phyloP scores from a whole-genome alignment of 2,329 filamentous ascomycete species.

The Aspergillus glaucus region DNA sequence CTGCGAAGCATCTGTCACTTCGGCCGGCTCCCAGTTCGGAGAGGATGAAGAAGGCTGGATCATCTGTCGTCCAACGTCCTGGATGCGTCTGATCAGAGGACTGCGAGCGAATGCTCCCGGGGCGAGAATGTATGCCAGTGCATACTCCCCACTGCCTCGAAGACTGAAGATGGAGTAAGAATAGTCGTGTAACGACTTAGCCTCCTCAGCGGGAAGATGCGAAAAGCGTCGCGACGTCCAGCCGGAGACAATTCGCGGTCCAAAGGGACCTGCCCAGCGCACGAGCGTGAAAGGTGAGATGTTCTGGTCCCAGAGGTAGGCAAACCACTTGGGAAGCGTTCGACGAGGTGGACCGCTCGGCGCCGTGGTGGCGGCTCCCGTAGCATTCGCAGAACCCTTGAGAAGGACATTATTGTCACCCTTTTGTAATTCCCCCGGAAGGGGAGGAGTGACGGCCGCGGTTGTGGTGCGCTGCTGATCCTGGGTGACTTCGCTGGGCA shows the following conservation, averaged over 20 bases:
- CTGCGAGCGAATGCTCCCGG: slow-evolving; percentile 87
- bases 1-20: slow-evolving; percentile 9
- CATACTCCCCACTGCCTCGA: slow-evolving; percentile 88
- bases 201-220: slow-evolving; percentile 73
- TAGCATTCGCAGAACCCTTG: slow-evolving; percentile 14
- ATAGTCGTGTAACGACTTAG: slow-evolving; percentile 82
- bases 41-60: slow-evolving; percentile 24
- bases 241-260: slow-evolving; percentile 83
- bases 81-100: slow-evolving; percentile 80
- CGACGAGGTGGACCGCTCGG: slow-evolving; percentile 43
- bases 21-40: slow-evolving; percentile 6
- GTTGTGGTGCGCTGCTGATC: slow-evolving; percentile 52
- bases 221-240: slow-evolving; percentile 93
- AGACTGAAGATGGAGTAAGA: slow-evolving; percentile 91
- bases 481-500: slow-evolving; percentile 73
- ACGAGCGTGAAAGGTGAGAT: slow-evolving; percentile 90
- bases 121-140: slow-evolving; percentile 82
- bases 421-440: slow-evolving; percentile 19
- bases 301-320: slow-evolving; percentile 95
- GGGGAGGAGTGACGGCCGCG: slow-evolving; percentile 13
- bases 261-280: slow-evolving; percentile 79
- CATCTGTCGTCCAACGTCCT: slow-evolving; percentile 73
- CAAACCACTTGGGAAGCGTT: slow-evolving; percentile 75
- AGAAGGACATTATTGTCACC: slow-evolving; percentile 51
- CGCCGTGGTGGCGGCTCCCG: slow-evolving; percentile 32